Evolutionary conservation across 2,329 filamentous ascomycete genomes (phyloP).

Genomic region (Diaporthe citri): DNA sequence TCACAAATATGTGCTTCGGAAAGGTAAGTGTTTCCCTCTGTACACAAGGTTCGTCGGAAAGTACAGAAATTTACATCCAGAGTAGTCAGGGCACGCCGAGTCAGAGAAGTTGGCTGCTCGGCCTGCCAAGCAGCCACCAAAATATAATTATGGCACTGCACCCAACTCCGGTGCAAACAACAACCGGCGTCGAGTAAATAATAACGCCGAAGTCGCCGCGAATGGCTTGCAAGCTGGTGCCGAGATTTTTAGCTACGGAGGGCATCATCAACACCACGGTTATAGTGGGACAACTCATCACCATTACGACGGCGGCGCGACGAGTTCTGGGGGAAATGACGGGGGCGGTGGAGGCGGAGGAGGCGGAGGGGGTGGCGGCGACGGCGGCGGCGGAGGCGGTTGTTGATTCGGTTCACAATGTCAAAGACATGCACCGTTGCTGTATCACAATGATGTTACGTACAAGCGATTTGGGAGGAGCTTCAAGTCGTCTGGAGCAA

Average conservation of each 20-base stretch:
- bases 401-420: background rate
- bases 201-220: background rate
- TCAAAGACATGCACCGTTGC: background rate
- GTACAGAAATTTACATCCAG: background rate
- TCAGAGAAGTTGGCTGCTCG: slow-evolving; percentile 12
- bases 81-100: slow-evolving; percentile 9
- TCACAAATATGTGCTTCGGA: slow-evolving; percentile 28
- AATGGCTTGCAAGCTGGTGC: background rate
- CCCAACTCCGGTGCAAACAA: background rate
- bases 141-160: background rate
- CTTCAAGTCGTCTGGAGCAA: background rate
- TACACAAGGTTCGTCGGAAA: no score
- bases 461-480: background rate
- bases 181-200: background rate
- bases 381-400: background rate
- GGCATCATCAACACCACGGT: background rate
- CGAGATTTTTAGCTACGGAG: background rate
- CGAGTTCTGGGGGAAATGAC: background rate
- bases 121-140: background rate
- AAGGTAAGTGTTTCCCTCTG: background rate
- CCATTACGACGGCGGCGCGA: background rate
- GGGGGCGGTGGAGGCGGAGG: background rate
- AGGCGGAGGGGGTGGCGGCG: background rate
- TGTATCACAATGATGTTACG: background rate
- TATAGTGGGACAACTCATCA: background rate